Evolutionary conservation across 164 flowering plant species (phyloP).

Genomic region (Vitis labrusca): DNA sequence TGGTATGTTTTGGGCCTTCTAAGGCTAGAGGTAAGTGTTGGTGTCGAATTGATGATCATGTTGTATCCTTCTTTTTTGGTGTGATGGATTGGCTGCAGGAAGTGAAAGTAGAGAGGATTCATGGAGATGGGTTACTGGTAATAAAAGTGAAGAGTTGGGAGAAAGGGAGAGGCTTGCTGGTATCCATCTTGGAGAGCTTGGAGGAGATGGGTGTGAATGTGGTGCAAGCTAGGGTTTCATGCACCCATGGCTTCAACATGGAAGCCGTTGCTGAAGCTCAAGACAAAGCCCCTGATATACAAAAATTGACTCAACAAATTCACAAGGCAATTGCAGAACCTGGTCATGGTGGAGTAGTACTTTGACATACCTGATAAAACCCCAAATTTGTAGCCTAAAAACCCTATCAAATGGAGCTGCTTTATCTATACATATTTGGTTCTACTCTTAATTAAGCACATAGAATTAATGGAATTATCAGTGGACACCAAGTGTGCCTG

Average conservation of each 20-base stretch:
- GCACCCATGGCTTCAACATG: not conserved
- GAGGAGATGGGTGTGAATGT: slow-evolving; percentile 2
- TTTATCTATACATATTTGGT: no score
- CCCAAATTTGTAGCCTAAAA: no score
- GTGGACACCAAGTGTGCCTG: no score
- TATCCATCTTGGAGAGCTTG: not conserved
- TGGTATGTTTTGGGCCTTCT: no score
- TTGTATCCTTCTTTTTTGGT: not conserved
- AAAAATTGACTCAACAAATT: not conserved
- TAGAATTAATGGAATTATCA: no score
- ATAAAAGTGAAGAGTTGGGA: not conserved
- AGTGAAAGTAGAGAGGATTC: not conserved
- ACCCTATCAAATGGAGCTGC: no score
- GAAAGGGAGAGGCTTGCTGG: not conserved
- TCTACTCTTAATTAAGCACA: no score
- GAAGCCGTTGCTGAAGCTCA: not conserved
- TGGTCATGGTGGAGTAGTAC: no score
- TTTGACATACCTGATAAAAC: no score
- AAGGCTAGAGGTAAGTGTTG: no score
- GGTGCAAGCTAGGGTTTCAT: slow-evolving; percentile 1
- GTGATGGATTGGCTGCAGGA: not conserved
- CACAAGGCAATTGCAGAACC: not conserved
- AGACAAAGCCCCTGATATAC: not conserved
- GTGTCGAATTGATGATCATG: no score
- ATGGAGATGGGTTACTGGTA: not conserved